Base-by-base conservation (phyloP, 2,329 filamentous ascomycete genomes). In the Xenosphaeropsis pyriputrescens region DNA sequence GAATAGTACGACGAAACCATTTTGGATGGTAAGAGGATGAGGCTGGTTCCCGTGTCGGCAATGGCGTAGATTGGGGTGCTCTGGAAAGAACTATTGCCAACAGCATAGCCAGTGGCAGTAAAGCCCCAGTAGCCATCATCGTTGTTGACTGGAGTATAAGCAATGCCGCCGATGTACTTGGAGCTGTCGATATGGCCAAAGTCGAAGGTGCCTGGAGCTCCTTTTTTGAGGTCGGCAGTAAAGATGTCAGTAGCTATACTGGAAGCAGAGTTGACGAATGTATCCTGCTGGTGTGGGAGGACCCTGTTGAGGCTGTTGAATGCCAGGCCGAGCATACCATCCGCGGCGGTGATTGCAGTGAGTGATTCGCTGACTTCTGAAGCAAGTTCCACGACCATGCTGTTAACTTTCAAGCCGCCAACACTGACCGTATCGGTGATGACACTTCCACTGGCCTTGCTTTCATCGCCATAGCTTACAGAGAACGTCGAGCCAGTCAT, bases 241-340 rank as follows among this genome's bases (percentile, higher is more conserved):
- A 75, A 75, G 15, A 77, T 49, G 7, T 64, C 65, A 1, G 34
- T 15, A 4, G 40, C 34, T 13, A 47, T 43, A 13, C 32, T 14
- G 5, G 22, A 15, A 14, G 33, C 32, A 19, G 43, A 35, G 18
- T 46, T 47, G 17, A 43, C 44, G 37, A 47, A 43, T 4, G 44
- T 46, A 14, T 43, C 39, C 36, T 42, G 44, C 14, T 36, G 16
- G 2, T 26, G 36, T 13, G 45, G 45, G 1, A 16, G 18, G 6
- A 43, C 40, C 6, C 37, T 39, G 33, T 47, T 46, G 33, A 44
- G 26, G n/a, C 18, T 41, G n/a, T 34, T 37, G 29, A 42, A 45
- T 2, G 63, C 73, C 22, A 79, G 62, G n/a, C 75, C 75, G n/a
- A 79, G 61, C 9, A 79, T 62, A 31, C 75, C 75, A 45, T 76